These are phyloP conservation scores for Rhizophora mangle DNA, from an alignment of 345 rosid species.

Conservation along the genomic window DNA sequence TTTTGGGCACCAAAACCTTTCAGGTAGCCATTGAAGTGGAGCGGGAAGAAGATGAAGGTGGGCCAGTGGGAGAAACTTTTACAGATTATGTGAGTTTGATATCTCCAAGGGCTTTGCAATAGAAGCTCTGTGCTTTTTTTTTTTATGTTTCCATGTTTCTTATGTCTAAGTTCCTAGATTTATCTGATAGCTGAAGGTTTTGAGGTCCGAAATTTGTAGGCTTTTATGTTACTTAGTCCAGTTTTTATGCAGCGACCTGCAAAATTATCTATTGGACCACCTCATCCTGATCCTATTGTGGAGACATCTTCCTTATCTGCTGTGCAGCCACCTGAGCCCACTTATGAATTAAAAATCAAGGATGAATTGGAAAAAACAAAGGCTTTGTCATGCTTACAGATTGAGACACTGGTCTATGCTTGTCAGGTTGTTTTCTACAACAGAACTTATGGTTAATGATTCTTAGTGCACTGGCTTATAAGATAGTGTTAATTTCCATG, in stretches of 20 bases:
- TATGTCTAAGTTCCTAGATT: constrained; percentile 9
- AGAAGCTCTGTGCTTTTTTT: neutral
- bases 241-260: constrained; percentile 66
- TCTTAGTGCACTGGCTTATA: constrained; percentile 23
- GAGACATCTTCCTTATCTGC: constrained; percentile 97
- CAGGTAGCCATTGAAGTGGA: constrained; percentile 97
- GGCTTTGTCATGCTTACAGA: constrained; percentile 94
- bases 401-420: constrained; percentile 97
- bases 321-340: constrained; percentile 92
- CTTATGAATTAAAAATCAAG: constrained; percentile 67
- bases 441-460: constrained; percentile 24
- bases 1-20: constrained; percentile 19
- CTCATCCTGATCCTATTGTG: constrained; percentile 95
- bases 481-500: constrained; percentile 28
- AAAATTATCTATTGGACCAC: constrained; percentile 84
- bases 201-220: constrained; percentile 4
- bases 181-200: constrained; percentile 17
- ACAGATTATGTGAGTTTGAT: constrained; percentile 78
- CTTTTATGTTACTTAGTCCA: neutral
- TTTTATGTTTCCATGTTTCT: constrained; percentile 5
- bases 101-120: constrained; percentile 14
- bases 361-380: constrained; percentile 68
- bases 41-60: constrained; percentile 99
- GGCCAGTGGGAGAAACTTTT: constrained; percentile 85
- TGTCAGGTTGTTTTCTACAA: constrained; percentile 64